Evolutionary conservation across 2,329 filamentous ascomycete species (phyloP), one percentile per base, ranked within the genome.

Genomic region (Cordyceps cicadae): DNA sequence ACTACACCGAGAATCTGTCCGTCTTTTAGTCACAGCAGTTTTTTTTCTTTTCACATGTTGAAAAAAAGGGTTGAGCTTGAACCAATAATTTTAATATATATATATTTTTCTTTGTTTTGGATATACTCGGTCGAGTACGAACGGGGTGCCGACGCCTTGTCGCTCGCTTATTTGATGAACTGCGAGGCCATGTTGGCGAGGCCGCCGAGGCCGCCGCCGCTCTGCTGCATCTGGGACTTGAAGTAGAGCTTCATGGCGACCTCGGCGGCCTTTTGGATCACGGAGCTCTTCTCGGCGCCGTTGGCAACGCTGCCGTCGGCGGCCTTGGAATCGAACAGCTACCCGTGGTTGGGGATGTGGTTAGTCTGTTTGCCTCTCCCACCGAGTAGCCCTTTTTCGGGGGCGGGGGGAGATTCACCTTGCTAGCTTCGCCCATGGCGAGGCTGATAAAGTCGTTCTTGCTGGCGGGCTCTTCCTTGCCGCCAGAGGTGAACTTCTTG

Each of bases 171-270:
- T 55, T 68, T 68, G 66, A 81, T 67, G 62, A 80, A 81, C 72
- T 81, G 79, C 66, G 73, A 73, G 5, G 79, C 80, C 67, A 83
- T 63, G 26, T 73, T 69, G 67, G 79, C 62, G 57, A 83, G 68
- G 6, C 79, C 71, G 19, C 57, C 57, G 21, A 59, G 24, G 19
- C 50, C 57, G 19, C 57, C 57, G 26, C 74, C 78, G 60, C 69
- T 63, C 63, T 68, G 62, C 64, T 79, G 74, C 21, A 81, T 81
- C 71, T 91, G 81, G 67, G 82, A 85, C 83, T 96, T 92, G 78
- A 95, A 77, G 74, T 92, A 96, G 84, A 96, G 88, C 82, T 96
- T 92, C 67, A 96, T 74, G 3, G 92, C 92, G 82, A 90, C 88
- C 80, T 96, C 87, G 1, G 86, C 92, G 3, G 92, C 92, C 72